phyloP scores from a whole-genome alignment of 805 yeast genomes.

The Metschnikowia vanudenii region DNA sequence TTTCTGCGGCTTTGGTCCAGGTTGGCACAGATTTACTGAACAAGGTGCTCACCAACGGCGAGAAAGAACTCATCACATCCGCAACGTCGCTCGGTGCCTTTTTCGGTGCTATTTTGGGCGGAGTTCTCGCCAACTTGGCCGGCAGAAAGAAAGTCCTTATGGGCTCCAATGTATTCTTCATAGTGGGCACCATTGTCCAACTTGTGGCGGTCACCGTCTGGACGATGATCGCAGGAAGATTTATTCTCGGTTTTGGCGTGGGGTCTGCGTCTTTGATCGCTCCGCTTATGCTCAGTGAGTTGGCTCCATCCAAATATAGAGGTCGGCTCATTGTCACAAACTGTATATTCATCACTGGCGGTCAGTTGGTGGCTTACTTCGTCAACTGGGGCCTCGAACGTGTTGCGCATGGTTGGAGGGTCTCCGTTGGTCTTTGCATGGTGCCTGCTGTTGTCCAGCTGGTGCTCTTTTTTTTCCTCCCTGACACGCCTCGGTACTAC shows the following conservation, averaged over 20 bases:
- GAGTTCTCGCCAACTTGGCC: conserved; percentile 72
- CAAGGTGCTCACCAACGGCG: conserved; percentile 62
- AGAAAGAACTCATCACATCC: conserved; percentile 87
- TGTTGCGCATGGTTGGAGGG: conserved; percentile 87
- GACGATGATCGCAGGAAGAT: conserved; percentile 90
- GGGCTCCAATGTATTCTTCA: conserved; percentile 77
- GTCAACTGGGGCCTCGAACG: conserved; percentile 82
- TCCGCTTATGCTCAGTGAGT: conserved; percentile 89
- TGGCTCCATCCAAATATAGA: conserved; percentile 88
- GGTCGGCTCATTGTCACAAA: conserved; percentile 89
- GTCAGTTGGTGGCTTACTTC: conserved; percentile 91
- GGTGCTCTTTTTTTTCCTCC: conserved; percentile 75
- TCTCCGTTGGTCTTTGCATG: conserved; percentile 85
- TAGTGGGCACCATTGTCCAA: conserved; percentile 83
- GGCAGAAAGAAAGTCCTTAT: conserved; percentile 86
- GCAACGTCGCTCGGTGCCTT: conserved; percentile 95
- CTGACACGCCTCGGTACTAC: conserved; percentile 93
- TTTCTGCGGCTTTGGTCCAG: conserved; percentile 87
- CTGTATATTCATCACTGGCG: conserved; percentile 89
- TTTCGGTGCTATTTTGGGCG: conserved; percentile 75
- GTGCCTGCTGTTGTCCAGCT: conserved; percentile 83
- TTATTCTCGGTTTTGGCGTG: conserved; percentile 94
- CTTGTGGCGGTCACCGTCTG: conserved; percentile 77
- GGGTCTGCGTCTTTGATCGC: conserved; percentile 93
- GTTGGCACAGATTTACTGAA: conserved; percentile 67